Evolutionary conservation across 1,139 yeast genomes (phyloP), one percentile per base, ranked within the genome.

Genomic region (Debaryomyces sp.): DNA sequence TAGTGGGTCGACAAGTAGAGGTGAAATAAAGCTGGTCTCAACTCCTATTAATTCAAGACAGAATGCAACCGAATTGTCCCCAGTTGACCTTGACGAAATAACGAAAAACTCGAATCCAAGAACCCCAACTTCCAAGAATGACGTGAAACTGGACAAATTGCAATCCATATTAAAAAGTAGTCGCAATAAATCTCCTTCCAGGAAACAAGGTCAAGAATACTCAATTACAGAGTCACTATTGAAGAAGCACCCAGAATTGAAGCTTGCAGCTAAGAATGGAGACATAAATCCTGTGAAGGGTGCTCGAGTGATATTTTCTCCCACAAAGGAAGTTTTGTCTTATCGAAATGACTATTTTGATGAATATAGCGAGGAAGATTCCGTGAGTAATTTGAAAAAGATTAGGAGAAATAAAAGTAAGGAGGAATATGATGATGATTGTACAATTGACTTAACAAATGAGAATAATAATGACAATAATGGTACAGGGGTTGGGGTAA

Each of bases 281-380:
- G 64, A 62, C 18, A 43, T 70, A 27, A 75, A 75, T 50, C 74
- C 80, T 0, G 69, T 73, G 3, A 74, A 71, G 52, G 72, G 70
- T 12, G 75, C 80, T 1, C 68, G 70, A 44, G 75, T 78, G 15
- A 59, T 73, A 23, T 75, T 80, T 54, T 77, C 81, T 23, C 80
- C 79, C 27, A 59, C 66, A 6, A 55, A 66, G 53, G 64, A 68
- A 57, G 56, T 63, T 24, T 51, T 60, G 1, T 51, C 55, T 23
- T 61, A 47, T 43, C 58, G 52, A 42, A 58, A 55, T 39, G 67
- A 57, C 44, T 57, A 52, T 47, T 59, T 53, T 52, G 60, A 58
- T 21, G 40, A 26, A 5, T 39, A 33, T 22, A 22, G 15, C 9
- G 49, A 50, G 15, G 34, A 46, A 27, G 41, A 46, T 43, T 35